These are phyloP conservation scores for Citrullus amarus DNA, from an alignment of 306 rosid species.

Conservation along the genomic window DNA sequence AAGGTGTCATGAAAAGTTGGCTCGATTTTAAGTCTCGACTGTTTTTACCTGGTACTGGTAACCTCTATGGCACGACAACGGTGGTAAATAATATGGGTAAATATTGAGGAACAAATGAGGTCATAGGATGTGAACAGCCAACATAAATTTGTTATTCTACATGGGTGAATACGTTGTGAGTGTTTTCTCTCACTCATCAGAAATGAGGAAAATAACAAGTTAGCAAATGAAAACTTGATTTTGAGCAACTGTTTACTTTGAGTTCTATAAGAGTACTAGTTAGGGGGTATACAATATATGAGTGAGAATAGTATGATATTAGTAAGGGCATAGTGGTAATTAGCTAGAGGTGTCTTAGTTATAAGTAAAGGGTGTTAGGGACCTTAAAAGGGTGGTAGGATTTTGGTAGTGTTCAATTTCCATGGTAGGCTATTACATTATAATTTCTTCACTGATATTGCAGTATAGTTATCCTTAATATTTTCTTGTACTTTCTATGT, in stretches of 20 bases:
- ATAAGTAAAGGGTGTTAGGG: no score
- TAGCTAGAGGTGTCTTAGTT: no score
- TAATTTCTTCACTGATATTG: no score
- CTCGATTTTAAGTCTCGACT: not conserved
- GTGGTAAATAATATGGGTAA: not conserved
- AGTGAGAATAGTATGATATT: no score
- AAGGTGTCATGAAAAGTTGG: not conserved
- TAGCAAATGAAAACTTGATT: not conserved
- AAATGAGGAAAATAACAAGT: not conserved
- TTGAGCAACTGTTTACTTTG: not conserved
- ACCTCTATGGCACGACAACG: not conserved
- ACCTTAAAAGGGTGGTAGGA: no score
- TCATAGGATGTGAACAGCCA: not conserved
- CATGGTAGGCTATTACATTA: no score
- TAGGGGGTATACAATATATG: no score
- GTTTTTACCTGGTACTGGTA: not conserved
- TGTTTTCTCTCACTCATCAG: not conserved
- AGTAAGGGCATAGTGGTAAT: no score
- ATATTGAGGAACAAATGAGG: not conserved
- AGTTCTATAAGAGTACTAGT: no score
- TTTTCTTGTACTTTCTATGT: no score
- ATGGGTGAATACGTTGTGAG: not conserved
- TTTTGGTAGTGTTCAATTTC: no score
- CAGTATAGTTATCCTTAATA: no score
- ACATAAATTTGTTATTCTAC: not conserved